These are phyloP conservation scores for Chrysanthemum makinoi DNA, from an alignment of 129 eudicot species.

Conservation along the genomic window DNA sequence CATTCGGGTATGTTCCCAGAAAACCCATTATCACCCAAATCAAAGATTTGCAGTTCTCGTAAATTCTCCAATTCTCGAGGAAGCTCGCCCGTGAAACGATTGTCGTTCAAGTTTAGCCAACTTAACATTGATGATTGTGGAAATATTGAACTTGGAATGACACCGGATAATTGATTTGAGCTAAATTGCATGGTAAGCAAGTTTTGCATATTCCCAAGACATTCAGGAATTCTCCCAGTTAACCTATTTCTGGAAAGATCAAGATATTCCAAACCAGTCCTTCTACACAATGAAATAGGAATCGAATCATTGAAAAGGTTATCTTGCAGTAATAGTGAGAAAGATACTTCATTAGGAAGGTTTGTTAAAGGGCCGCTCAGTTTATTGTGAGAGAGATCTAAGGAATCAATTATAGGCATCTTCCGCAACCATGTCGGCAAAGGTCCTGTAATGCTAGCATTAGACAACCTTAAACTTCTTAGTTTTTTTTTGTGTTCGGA, in stretches of 20 bases:
- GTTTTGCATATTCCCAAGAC: not conserved
- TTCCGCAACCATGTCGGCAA: conserved; percentile 20
- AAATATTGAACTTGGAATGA: not conserved
- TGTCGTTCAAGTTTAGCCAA: not conserved
- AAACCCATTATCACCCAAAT: not conserved
- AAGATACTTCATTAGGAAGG: not conserved
- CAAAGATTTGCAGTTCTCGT: not conserved
- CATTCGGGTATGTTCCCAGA: not conserved
- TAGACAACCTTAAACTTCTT: too few relatives aligned
- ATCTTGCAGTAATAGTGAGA: not conserved
- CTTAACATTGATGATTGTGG: not conserved
- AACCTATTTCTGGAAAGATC: conserved; percentile 7
- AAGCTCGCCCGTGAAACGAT: not conserved
- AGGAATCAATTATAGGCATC: not conserved
- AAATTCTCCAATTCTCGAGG: not conserved
- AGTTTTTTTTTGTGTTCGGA: conserved; percentile 19
- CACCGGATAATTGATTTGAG: not conserved
- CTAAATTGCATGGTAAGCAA: not conserved
- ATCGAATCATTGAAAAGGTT: conserved; percentile 14
- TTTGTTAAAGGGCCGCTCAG: conserved; percentile 1
- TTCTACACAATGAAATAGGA: not conserved
- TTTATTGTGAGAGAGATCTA: conserved; percentile 15
- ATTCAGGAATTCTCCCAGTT: not conserved
- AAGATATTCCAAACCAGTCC: not conserved
- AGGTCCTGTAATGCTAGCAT: not conserved